A percentile compares a stretch with the other conserved stretches of the same genome.
Conservation (phyloP, 2,329 filamentous ascomycete genomes). For the Ceratocystis eucalypticola region DNA sequence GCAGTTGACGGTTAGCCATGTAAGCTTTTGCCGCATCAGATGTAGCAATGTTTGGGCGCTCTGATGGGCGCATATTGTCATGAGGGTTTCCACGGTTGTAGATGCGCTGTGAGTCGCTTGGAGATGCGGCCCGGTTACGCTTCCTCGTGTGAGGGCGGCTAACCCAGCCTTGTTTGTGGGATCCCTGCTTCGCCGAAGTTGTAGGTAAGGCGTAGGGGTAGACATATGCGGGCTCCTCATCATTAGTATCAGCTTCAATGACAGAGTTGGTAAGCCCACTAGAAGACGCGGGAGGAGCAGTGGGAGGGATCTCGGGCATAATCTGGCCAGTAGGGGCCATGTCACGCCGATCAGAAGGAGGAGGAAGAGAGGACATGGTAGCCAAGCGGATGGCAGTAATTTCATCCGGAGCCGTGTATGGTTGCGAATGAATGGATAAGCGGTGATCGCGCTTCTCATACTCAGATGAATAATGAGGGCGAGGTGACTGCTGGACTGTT, state of each 20-base stretch:
- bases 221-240: neutral
- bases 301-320: conserved; percentile 13
- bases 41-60: neutral
- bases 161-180: neutral
- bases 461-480: conserved; percentile 8
- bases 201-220: neutral
- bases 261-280: neutral
- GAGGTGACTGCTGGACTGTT: conserved; percentile 7
- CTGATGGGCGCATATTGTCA: neutral
- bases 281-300: neutral
- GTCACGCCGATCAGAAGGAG: neutral
- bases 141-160: neutral
- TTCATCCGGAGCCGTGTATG: neutral
- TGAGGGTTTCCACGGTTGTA: conserved; percentile 4
- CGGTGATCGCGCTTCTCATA: conserved; percentile 9
- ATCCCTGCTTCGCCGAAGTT: neutral
- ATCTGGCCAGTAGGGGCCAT: neutral
- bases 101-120: conserved; percentile 2
- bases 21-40: neutral
- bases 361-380: neutral
- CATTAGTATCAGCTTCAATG: conserved; percentile 11
- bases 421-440: neutral
- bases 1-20: neutral
- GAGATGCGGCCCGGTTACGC: conserved; percentile 8
- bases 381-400: neutral